A percentile compares a stretch with the other conserved stretches of the same genome.
These are phyloP conservation scores for Malus hybrid DNA, from an alignment of 331 rosid species.

Conservation along the genomic window DNA sequence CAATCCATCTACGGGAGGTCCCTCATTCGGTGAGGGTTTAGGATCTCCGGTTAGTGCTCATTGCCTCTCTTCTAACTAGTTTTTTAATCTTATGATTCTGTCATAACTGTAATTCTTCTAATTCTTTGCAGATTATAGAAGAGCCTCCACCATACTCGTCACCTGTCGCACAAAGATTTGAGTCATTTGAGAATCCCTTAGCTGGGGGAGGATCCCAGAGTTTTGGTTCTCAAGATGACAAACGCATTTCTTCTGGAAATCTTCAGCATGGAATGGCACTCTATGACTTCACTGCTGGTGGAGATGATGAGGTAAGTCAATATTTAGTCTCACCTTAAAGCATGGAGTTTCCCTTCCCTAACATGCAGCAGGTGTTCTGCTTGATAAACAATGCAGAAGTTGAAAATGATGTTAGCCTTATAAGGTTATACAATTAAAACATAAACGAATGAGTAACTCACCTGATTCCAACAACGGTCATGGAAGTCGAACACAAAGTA, in stretches of 20 bases:
- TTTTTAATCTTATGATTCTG: neutral
- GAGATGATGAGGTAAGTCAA: constrained; percentile 88
- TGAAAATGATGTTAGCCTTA: neutral
- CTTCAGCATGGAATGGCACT: constrained; percentile 71
- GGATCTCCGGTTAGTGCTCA: constrained; percentile 65
- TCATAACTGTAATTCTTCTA: constrained; percentile 13
- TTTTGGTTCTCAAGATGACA: constrained; percentile 81
- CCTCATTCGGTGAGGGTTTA: constrained; percentile 51
- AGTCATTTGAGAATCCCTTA: constrained; percentile 84
- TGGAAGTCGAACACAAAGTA: no score
- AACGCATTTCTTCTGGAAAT: constrained; percentile 61
- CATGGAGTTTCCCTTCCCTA: neutral
- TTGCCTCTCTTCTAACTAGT: constrained; percentile 10
- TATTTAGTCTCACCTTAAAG: neutral
- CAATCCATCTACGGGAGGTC: constrained; percentile 47
- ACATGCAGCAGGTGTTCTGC: neutral
- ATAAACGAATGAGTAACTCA: no score
- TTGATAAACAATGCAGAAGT: neutral
- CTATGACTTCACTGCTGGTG: constrained; percentile 97
- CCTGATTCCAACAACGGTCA: no score
- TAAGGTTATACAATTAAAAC: no score
- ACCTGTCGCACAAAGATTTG: constrained; percentile 45
- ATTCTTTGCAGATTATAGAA: constrained; percentile 72
- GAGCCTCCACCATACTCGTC: constrained; percentile 85
- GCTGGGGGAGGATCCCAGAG: constrained; percentile 68